Evolutionary conservation across 768 basidiomycete genomes (phyloP).

Genomic region (Amanita rubescens): DNA sequence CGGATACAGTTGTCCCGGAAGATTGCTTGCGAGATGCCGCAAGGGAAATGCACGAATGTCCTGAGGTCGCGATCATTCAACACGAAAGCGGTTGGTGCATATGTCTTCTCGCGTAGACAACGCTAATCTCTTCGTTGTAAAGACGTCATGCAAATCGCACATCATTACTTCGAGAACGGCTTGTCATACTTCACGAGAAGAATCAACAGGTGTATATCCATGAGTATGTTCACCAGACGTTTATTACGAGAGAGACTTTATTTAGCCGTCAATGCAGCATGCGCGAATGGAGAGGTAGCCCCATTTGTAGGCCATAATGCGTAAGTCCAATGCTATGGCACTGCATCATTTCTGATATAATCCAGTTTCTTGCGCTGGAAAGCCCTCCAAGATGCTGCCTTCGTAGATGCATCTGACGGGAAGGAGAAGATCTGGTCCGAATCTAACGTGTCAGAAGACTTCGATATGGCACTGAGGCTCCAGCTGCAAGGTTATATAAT

Average conservation of each 20-base stretch:
- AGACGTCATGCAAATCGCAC: slow-evolving; percentile 79
- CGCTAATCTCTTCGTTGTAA: background rate
- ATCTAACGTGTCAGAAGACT: slow-evolving; percentile 74
- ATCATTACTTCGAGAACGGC: slow-evolving; percentile 88
- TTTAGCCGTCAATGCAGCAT: slow-evolving; percentile 31
- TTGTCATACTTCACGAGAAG: slow-evolving; percentile 78
- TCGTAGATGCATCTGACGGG: slow-evolving; percentile 57
- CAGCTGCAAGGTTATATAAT: slow-evolving; percentile 60
- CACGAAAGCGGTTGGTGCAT: slow-evolving; percentile 57
- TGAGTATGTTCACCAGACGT: slow-evolving; percentile 41
- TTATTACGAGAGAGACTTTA: slow-evolving; percentile 15
- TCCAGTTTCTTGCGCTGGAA: slow-evolving; percentile 70
- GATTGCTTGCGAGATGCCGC: slow-evolving; percentile 85
- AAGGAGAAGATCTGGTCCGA: slow-evolving; percentile 73
- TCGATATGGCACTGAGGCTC: slow-evolving; percentile 69
- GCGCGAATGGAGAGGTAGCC: slow-evolving; percentile 74
- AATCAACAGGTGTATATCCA: slow-evolving; percentile 70
- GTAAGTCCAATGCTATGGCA: slow-evolving; percentile 12
- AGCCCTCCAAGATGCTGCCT: slow-evolving; percentile 79
- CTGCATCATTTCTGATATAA: background rate
- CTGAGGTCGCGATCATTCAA: slow-evolving; percentile 78
- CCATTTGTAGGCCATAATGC: slow-evolving; percentile 86
- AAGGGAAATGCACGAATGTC: slow-evolving; percentile 68
- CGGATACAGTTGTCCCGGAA: slow-evolving; percentile 71
- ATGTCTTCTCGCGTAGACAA: slow-evolving; percentile 2